phyloP scores from a whole-genome alignment of 148 eudicot species.

The Cornus suecica region DNA sequence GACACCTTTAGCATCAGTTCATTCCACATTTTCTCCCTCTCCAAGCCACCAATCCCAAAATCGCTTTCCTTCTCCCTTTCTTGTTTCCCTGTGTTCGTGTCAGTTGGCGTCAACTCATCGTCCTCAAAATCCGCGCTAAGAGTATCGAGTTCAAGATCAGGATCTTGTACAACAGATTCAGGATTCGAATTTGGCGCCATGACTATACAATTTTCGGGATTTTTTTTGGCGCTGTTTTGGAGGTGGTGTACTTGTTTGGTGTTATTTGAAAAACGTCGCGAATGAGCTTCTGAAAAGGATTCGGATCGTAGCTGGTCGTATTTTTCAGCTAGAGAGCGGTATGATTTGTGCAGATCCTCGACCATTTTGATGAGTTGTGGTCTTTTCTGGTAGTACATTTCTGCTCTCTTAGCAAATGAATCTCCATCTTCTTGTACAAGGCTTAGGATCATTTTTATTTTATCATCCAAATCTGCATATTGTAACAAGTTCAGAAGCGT shows the following conservation, averaged over 20 bases:
- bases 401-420: conserved; percentile 25
- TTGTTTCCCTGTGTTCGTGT: no score
- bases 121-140: background rate
- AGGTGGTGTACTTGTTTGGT: background rate
- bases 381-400: conserved; percentile 26
- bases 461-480: conserved; percentile 22
- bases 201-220: background rate
- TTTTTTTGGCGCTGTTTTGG: background rate
- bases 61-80: no score
- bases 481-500: no score
- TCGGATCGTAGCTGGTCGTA: conserved; percentile 19
- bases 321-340: conserved; percentile 18
- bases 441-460: conserved; percentile 13
- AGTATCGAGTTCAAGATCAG: background rate
- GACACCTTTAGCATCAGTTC: conserved; percentile 5
- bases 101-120: background rate
- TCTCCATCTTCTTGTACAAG: conserved; percentile 25
- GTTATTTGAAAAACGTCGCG: background rate
- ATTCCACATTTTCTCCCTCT: conserved; percentile 3
- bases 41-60: background rate
- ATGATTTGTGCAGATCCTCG: conserved; percentile 24
- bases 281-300: background rate
- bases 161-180: no score
- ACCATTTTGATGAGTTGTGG: conserved; percentile 18
- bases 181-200: background rate